A percentile compares a stretch with the other conserved stretches of the same genome.
Evolutionary conservation across 208 protist species (phyloP).

Genomic region (Acanthamoeba castellanii): DNA sequence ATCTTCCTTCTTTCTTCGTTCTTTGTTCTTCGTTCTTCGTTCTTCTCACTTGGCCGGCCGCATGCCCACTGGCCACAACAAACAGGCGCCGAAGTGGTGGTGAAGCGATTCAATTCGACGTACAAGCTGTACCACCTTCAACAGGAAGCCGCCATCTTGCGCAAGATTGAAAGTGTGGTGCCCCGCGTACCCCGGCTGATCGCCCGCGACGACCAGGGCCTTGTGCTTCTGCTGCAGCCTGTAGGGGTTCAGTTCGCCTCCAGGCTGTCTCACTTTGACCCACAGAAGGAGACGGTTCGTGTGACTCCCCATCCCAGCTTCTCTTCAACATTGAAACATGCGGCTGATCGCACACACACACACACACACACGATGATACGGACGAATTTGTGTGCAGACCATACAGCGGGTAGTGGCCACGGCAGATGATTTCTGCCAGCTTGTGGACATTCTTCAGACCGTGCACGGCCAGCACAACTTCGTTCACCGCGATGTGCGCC

Average conservation of each 20-base stretch:
- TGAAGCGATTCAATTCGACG: not conserved
- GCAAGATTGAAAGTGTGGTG: not conserved
- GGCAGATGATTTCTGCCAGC: conserved; percentile 60
- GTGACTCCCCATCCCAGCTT: too few species aligned
- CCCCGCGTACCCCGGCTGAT: not conserved
- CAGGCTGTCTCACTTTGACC: not conserved
- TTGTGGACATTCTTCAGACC: conserved; percentile 30
- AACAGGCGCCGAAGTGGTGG: not conserved
- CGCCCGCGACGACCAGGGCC: not conserved
- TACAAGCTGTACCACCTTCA: not conserved
- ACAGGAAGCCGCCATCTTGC: not conserved
- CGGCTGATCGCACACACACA: too few species aligned
- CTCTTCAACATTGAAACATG: too few species aligned
- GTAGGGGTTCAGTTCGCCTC: conserved; percentile 25
- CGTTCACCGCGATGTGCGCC: conserved; percentile 22
- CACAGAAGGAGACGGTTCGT: too few species aligned
- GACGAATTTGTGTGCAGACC: not conserved
- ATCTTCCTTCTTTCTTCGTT: too few species aligned
- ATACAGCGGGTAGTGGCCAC: not conserved
- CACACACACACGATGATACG: too few species aligned
- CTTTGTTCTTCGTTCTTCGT: not conserved
- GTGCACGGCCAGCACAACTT: not conserved
- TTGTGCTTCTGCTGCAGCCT: conserved; percentile 14
- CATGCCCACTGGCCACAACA: not conserved
- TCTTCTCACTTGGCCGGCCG: too few species aligned